Base-by-base conservation (phyloP, 2,329 filamentous ascomycete genomes). In the Dothistroma pini region DNA sequence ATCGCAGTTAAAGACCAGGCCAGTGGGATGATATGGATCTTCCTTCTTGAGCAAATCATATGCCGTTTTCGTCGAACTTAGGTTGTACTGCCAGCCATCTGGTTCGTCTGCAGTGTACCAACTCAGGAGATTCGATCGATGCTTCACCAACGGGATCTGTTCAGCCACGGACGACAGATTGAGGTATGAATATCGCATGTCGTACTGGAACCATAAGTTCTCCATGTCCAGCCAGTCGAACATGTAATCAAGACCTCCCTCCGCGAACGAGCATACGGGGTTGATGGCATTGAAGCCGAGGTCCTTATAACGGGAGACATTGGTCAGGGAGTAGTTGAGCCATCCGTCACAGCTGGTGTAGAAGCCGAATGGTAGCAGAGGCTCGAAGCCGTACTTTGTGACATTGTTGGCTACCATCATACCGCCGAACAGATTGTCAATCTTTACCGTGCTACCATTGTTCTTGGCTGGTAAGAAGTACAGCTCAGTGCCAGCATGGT, bases 1-100 rank as follows among this genome's bases (percentile, higher is more conserved):
- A 58, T 80, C 78, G 76, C 85, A 87, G 74, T 87, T 87, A 50
- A 88, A 78, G 1, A 81, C 81, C 4, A 86, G 75, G 1, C 81
- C 81, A 1, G 85, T 80, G 0, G 85, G 84, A 72, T 87, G 85
- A 72, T 87, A 87, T 0, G 82, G 82, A 71, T 88, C 85, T 1
- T 86, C 71, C 0, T 69, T 61, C 60, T 77, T 77, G 68, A 86
- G 79, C 6, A 77, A 68, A 35, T 77, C 69, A 67, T 81, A 79
- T 0, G 80, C 76, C 21, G 74, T 63, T 1, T 64, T 61, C 0
- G 83, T 78, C 0, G 77, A 76, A 60, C 81, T 75, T 58, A 86
- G 78, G 6, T 83, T 79, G 66, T 86, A 79, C 58, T 83, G 78
- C 71, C 78, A 78, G 21, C 84, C 84, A 68, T 86, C 84, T 5